phyloP scores from a whole-genome alignment of 306 rosid species.

The Corylus avellana region DNA sequence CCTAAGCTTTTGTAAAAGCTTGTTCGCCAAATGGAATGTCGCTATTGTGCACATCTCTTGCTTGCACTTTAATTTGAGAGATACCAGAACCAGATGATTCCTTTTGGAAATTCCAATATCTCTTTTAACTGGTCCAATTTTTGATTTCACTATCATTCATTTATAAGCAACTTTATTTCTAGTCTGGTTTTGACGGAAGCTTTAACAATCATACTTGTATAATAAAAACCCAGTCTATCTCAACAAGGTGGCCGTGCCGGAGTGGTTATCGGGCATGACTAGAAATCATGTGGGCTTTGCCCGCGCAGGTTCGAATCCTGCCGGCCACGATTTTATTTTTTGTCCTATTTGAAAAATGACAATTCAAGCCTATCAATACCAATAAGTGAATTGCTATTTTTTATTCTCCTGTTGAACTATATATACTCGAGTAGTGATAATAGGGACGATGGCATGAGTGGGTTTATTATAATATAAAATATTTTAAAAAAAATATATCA shows the following conservation, averaged over 20 bases:
- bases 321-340: conserved; percentile 32
- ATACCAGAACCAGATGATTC: background rate
- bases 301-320: conserved; percentile 78
- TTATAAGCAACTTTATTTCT: no score
- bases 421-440: no score
- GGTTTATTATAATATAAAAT: no score
- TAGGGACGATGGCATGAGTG: no score
- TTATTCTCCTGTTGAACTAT: no score
- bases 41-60: background rate
- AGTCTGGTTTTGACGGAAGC: no score
- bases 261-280: conserved; percentile 77
- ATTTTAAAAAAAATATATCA: no score
- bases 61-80: conserved; percentile 2
- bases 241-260: conserved; percentile 38
- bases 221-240: no score
- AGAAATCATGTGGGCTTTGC: conserved; percentile 75
- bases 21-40: background rate
- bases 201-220: no score
- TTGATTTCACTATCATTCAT: background rate
- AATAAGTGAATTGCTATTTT: no score
- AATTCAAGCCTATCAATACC: no score
- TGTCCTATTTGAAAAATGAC: no score
- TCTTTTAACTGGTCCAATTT: background rate
- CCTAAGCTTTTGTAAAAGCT: background rate
- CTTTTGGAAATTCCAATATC: background rate